Evolutionary conservation across 2,329 filamentous ascomycete genomes (phyloP).

Genomic region (Daldinia eschscholtzii): DNA sequence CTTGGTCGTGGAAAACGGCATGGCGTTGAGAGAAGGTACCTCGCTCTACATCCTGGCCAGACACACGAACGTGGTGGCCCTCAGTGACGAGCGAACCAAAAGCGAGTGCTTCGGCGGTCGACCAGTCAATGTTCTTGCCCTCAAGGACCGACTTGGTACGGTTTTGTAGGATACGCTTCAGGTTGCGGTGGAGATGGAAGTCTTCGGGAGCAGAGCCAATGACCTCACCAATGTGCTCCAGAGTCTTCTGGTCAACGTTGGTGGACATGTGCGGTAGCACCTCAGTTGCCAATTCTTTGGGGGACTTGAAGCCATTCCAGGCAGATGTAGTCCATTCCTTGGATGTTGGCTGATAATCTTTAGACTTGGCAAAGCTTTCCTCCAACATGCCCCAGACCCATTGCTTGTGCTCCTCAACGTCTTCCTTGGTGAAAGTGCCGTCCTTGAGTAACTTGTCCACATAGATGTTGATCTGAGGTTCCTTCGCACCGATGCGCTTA

Average conservation of each 20-base stretch:
- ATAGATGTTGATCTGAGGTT: slow-evolving; percentile 89
- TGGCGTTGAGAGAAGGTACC: slow-evolving; percentile 99
- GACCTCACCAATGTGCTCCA: slow-evolving; percentile 85
- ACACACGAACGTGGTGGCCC: slow-evolving; percentile 96
- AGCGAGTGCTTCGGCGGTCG: slow-evolving; percentile 94
- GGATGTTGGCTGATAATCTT: slow-evolving; percentile 94
- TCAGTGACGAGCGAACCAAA: slow-evolving; percentile 92
- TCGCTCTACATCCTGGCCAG: slow-evolving; percentile 98
- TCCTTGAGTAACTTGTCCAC: slow-evolving; percentile 90
- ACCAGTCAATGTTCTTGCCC: slow-evolving; percentile 96
- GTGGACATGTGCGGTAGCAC: slow-evolving; percentile 93
- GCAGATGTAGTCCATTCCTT: slow-evolving; percentile 99
- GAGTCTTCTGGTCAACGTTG: slow-evolving; percentile 76
- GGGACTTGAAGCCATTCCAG: slow-evolving; percentile 99
- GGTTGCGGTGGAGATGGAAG: slow-evolving; percentile 92
- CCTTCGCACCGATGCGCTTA: slow-evolving; percentile 91
- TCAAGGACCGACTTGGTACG: slow-evolving; percentile 93
- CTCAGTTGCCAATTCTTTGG: slow-evolving; percentile 96
- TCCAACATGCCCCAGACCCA: slow-evolving; percentile 99
- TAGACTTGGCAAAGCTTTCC: slow-evolving; percentile 96
- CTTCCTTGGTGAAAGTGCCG: slow-evolving; percentile 95
- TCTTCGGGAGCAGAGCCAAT: slow-evolving; percentile 84
- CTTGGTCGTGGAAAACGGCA: slow-evolving; percentile 97
- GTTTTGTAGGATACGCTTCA: slow-evolving; percentile 93
- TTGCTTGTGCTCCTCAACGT: slow-evolving; percentile 98